These are phyloP conservation scores for Podospora bellae-mahoneyi DNA, from an alignment of 495 filamentous ascomycete genomes.

Conservation along the genomic window DNA sequence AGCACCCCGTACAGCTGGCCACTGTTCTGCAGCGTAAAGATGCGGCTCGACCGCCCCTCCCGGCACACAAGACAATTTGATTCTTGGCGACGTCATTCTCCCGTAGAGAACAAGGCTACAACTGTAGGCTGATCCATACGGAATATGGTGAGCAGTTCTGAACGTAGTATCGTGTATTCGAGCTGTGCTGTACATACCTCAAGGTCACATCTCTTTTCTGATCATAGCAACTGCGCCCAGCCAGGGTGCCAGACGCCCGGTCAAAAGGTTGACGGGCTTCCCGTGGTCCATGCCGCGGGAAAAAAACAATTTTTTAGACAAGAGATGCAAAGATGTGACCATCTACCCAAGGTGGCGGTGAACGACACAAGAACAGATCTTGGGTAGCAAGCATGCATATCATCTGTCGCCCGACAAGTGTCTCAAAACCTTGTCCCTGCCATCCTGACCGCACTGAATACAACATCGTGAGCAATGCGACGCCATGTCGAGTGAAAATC, in stretches of 20 bases:
- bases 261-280: slow-evolving; percentile 26
- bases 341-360: slow-evolving; percentile 38
- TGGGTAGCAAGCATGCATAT: slow-evolving; percentile 39
- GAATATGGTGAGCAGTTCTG: not conserved
- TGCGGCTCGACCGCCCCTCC: not conserved
- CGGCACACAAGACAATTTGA: slow-evolving; percentile 14
- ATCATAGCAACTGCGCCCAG: slow-evolving; percentile 25
- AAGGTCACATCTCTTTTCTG: not conserved
- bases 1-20: not conserved
- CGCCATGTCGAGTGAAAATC: slow-evolving; percentile 13
- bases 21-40: slow-evolving; percentile 13
- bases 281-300: slow-evolving; percentile 23
- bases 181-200: not conserved
- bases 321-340: slow-evolving; percentile 24
- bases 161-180: not conserved
- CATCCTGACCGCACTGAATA: slow-evolving; percentile 18
- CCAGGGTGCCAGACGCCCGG: slow-evolving; percentile 22
- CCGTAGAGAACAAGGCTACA: not conserved
- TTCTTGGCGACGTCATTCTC: slow-evolving; percentile 16
- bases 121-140: not conserved
- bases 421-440: slow-evolving; percentile 34
- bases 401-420: slow-evolving; percentile 29
- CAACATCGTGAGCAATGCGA: slow-evolving; percentile 19
- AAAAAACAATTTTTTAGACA: slow-evolving; percentile 21
- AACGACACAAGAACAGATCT: slow-evolving; percentile 35